A percentile compares a stretch with the other conserved stretches of the same genome.
These are phyloP conservation scores for Pseudoperonospora humuli DNA, from an alignment of 352 stramenopile genomes.

Conservation along the genomic window DNA sequence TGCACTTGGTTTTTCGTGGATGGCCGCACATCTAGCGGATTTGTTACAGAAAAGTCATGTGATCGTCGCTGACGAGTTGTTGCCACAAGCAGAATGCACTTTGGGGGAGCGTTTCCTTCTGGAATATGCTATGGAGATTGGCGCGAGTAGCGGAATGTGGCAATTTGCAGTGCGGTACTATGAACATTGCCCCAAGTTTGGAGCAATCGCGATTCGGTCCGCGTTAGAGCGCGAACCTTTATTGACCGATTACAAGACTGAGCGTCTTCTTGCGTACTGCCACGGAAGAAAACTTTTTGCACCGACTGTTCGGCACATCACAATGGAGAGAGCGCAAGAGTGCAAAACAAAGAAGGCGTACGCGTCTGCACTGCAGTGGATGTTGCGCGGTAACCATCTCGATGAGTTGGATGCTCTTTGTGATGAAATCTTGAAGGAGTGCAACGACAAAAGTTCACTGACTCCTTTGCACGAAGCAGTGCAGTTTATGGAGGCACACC, in stretches of 20 bases:
- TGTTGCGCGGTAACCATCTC: conserved; percentile 47
- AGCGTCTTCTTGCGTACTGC: conserved; percentile 50
- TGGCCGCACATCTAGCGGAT: conserved; percentile 59
- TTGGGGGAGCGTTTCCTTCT: conserved; percentile 54
- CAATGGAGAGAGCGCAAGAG: conserved; percentile 28
- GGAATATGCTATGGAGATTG: conserved; percentile 64
- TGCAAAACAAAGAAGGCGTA: conserved; percentile 36
- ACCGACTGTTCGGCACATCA: conserved; percentile 29
- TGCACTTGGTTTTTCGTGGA: conserved; percentile 62
- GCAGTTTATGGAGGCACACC: conserved; percentile 54
- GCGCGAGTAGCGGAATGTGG: conserved; percentile 49
- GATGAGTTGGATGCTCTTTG: conserved; percentile 51
- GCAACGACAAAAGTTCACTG: conserved; percentile 28
- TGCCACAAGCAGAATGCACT: conserved; percentile 38
- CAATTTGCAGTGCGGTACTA: conserved; percentile 60
- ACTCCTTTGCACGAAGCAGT: conserved; percentile 51
- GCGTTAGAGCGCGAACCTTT: conserved; percentile 42
- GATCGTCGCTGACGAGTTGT: conserved; percentile 33
- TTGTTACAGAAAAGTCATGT: conserved; percentile 50
- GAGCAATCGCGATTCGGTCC: conserved; percentile 31
- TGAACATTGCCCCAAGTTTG: conserved; percentile 50
- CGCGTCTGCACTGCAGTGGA: conserved; percentile 52
- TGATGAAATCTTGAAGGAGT: conserved; percentile 47
- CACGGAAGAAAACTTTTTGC: conserved; percentile 37
- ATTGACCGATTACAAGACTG: conserved; percentile 45